Conservation (phyloP, 2,329 filamentous ascomycete genomes). For the Fusarium chaquense region DNA sequence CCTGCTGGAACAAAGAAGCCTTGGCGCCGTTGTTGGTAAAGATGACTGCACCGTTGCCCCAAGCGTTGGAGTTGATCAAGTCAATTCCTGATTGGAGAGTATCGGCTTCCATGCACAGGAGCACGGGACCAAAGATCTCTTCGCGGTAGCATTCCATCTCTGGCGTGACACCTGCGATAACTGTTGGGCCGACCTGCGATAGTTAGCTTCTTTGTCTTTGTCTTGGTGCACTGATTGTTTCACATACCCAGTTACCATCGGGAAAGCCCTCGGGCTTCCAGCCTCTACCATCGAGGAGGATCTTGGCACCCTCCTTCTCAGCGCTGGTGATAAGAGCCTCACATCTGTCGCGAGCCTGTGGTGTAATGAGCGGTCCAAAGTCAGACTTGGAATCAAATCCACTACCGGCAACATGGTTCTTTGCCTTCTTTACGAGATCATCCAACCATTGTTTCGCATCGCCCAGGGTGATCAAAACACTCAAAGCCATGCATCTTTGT, state of each 20-base stretch:
- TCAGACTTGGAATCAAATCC: slow-evolving; percentile 82
- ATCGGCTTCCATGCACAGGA: slow-evolving; percentile 79
- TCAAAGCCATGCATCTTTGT: slow-evolving; percentile 85
- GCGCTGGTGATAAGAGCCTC: slow-evolving; percentile 78
- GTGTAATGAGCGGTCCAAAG: slow-evolving; percentile 80
- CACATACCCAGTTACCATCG: slow-evolving; percentile 69
- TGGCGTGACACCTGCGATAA: slow-evolving; percentile 80
- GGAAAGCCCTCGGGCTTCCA: slow-evolving; percentile 77
- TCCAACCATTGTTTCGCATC: slow-evolving; percentile 80
- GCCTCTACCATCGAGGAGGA: slow-evolving; percentile 80
- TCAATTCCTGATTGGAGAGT: slow-evolving; percentile 81
- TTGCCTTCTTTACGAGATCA: slow-evolving; percentile 78
- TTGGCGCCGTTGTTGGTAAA: slow-evolving; percentile 80
- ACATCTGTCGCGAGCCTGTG: slow-evolving; percentile 78
- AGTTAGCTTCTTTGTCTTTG: neutral
- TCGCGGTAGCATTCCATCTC: slow-evolving; percentile 83
- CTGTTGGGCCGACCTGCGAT: slow-evolving; percentile 72
- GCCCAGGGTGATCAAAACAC: slow-evolving; percentile 79
- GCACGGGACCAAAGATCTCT: slow-evolving; percentile 84
- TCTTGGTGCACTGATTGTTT: fast-evolving
- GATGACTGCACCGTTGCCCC: slow-evolving; percentile 83
- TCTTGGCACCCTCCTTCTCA: slow-evolving; percentile 79
- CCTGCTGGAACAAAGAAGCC: slow-evolving; percentile 77
- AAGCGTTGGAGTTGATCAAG: slow-evolving; percentile 82
- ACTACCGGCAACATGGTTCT: slow-evolving; percentile 75